A percentile compares a stretch with the other conserved stretches of the same genome.
phyloP scores from a whole-genome alignment of 2,329 filamentous ascomycete species.

The Xylaria digitata region DNA sequence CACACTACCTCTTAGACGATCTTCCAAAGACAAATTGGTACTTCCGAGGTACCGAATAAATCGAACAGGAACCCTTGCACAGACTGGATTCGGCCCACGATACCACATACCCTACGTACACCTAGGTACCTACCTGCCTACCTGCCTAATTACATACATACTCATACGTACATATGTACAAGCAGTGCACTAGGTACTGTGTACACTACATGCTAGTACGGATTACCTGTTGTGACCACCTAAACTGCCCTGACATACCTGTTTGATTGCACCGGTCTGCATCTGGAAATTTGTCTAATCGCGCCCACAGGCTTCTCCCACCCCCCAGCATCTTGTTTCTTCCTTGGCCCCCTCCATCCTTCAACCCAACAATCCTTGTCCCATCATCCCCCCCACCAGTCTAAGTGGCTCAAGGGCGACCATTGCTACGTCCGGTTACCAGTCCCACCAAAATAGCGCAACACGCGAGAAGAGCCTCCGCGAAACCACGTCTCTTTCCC shows the following conservation, averaged over 20 bases:
- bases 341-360: slow-evolving; percentile 26
- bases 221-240: slow-evolving; percentile 11
- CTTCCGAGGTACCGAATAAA: slow-evolving; percentile 27
- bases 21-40: slow-evolving; percentile 14
- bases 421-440: slow-evolving; percentile 16
- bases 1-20: neutral
- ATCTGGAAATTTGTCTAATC: slow-evolving; percentile 32
- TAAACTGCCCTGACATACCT: slow-evolving; percentile 16
- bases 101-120: slow-evolving; percentile 8
- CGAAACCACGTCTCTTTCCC: slow-evolving; percentile 35
- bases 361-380: slow-evolving; percentile 16
- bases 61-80: slow-evolving; percentile 23
- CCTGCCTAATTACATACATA: too few relatives aligned
- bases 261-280: slow-evolving; percentile 20
- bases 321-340: slow-evolving; percentile 35
- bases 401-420: slow-evolving; percentile 22
- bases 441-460: slow-evolving; percentile 38
- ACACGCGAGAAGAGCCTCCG: slow-evolving; percentile 41
- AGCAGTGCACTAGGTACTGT: neutral
- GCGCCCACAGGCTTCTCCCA: slow-evolving; percentile 9
- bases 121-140: neutral
- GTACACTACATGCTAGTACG: slow-evolving; percentile 9
- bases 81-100: slow-evolving; percentile 18
- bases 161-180: neutral
- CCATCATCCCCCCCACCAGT: slow-evolving; percentile 27